Evolutionary conservation across 2,329 filamentous ascomycete species (phyloP), one percentile per base, ranked within the genome.

Genomic region (Fusarium avenaceum): DNA sequence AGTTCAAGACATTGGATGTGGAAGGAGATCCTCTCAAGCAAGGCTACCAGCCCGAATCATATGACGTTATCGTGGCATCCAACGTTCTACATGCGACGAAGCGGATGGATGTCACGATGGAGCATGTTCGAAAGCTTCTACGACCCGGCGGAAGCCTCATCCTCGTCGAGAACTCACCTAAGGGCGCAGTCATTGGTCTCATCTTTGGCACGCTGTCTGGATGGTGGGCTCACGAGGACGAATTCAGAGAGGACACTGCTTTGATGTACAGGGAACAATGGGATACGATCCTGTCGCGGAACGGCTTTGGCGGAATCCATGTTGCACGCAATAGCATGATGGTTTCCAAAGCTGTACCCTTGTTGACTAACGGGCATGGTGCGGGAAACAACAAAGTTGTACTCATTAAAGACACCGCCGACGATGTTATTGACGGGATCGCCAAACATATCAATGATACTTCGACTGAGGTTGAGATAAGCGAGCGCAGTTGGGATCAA

Each of bases 161-260:
- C 2, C 54, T 57, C 9, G 48, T 57, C 3, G 54, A 57, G 9
- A 57, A 57, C 19, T 54, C 54, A 7, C 48, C 54, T 0, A 57
- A 30, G 19, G 54, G 54, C 1, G 54, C 54, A 5, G 54, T 57
- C 3, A 57, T 57, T 2, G 54, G 54, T 38, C 48, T 57, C 6
- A 57, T 57, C 1, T 57, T 57, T 5, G 54, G 54, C n/a, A 57
- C 54, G 1, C 24, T 57, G 4, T 44, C 54, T 19, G 54, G 54
- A 10, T 57, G 54, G 54, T 57, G 54, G 54, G 54, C 54, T 19
- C 54, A 57, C 3, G 54, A 57, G 15, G 54, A 57, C 2, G 54
- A 57, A 6, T 57, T 57, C 38, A 15, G 54, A 15, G 39, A 57
- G 22, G 54, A 57, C 22, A 57, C 54, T 30, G 54, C 54, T 3